These are phyloP conservation scores for Kokia cookei DNA, from an alignment of 441 rosid genomes.

Conservation along the genomic window DNA sequence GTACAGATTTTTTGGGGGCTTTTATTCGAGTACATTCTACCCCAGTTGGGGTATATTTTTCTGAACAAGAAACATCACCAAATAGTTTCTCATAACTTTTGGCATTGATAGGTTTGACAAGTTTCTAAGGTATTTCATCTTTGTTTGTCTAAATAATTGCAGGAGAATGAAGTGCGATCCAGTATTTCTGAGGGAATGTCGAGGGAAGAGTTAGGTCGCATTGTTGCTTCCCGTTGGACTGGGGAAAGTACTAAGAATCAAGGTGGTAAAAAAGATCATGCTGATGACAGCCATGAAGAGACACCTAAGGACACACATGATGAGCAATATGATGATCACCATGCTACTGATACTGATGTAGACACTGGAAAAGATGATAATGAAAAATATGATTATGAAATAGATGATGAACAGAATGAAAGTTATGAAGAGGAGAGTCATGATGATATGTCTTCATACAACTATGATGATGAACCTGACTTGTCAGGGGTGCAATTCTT, in stretches of 20 bases:
- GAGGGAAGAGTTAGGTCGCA: constrained; percentile 90
- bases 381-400: constrained; percentile 28
- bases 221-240: constrained; percentile 98
- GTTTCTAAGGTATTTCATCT: neutral
- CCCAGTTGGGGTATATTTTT: neutral
- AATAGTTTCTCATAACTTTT: neutral
- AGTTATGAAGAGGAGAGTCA: constrained; percentile 35
- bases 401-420: constrained; percentile 43
- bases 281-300: constrained; percentile 44
- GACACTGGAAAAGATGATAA: constrained; percentile 40
- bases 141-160: constrained; percentile 3
- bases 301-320: constrained; percentile 30
- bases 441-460: constrained; percentile 47
- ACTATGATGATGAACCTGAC: constrained; percentile 58
- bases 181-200: constrained; percentile 67
- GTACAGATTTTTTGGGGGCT: neutral
- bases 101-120: neutral
- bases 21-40: neutral
- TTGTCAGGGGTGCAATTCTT: constrained; percentile 42
- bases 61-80: neutral
- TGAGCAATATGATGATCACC: constrained; percentile 58
- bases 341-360: constrained; percentile 70
- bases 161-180: constrained; percentile 41
- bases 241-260: constrained; percentile 59
- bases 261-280: constrained; percentile 25